Conservation (phyloP, 2,329 filamentous ascomycete species). For the Neofusicoccum laricinum region DNA sequence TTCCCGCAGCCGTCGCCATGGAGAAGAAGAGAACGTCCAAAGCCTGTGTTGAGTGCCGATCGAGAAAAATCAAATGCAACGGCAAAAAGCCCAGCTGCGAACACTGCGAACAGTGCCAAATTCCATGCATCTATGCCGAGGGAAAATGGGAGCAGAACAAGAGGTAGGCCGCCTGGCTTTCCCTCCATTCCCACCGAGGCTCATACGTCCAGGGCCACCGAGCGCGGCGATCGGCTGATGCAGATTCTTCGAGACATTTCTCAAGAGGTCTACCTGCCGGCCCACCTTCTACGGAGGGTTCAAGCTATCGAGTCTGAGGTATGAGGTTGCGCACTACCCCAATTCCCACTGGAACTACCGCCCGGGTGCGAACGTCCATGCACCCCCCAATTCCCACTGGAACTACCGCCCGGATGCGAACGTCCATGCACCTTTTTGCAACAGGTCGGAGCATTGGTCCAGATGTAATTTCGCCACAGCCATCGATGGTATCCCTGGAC, state of each 20-base stretch:
- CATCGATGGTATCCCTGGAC: too few species aligned
- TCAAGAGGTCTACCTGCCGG: conserved; percentile 19
- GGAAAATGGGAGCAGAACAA: conserved; percentile 35
- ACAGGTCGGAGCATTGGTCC: too few species aligned
- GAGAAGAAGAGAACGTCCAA: conserved; percentile 26
- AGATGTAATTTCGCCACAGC: too few species aligned
- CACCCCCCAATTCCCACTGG: too few species aligned
- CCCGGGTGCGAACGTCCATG: too few species aligned
- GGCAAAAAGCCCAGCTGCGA: conserved; percentile 32
- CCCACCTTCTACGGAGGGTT: neutral
- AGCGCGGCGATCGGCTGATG: conserved; percentile 30
- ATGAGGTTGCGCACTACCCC: neutral
- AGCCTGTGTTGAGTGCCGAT: conserved; percentile 35
- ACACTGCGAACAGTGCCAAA: conserved; percentile 29
- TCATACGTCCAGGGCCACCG: conserved; percentile 20
- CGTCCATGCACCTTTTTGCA: too few species aligned
- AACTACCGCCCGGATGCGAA: too few species aligned
- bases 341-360: too few species aligned
- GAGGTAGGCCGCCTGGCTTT: conserved; percentile 23
- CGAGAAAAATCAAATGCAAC: conserved; percentile 38
- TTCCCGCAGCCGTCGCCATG: conserved; percentile 16
- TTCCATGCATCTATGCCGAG: conserved; percentile 32
- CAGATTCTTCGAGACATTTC: conserved; percentile 25
- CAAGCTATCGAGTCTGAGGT: conserved; percentile 8
- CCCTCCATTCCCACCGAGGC: conserved; percentile 16